These are phyloP conservation scores for Atalantia buxifolia DNA, from an alignment of 345 rosid genomes.

Conservation along the genomic window DNA sequence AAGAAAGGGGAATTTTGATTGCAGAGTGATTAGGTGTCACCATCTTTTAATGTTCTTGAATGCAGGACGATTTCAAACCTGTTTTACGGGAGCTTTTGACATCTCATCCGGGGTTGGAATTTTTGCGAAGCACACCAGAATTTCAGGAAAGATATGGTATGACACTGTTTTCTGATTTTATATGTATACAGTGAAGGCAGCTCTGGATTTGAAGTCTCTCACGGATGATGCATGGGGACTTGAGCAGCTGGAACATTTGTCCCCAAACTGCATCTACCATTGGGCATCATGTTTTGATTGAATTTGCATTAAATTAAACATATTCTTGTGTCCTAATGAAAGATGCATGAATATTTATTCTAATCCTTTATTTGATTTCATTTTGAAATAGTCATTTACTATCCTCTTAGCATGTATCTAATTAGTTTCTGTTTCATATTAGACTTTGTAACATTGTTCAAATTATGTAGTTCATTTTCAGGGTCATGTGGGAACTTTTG, in stretches of 20 bases:
- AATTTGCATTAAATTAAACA: background rate
- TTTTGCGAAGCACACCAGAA: slow-evolving; percentile 95
- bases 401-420: background rate
- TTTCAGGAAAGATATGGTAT: slow-evolving; percentile 98
- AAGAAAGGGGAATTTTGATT: background rate
- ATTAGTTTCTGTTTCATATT: background rate
- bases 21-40: background rate
- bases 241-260: background rate
- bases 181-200: background rate
- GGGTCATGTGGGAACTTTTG: background rate
- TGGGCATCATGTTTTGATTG: background rate
- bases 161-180: slow-evolving; percentile 9
- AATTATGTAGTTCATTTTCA: background rate
- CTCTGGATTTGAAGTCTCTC: background rate
- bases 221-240: background rate
- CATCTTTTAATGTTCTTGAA: slow-evolving; percentile 2
- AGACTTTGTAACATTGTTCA: background rate
- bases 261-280: background rate
- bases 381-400: background rate
- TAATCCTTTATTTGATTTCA: background rate
- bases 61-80: slow-evolving; percentile 88
- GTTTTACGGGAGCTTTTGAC: slow-evolving; percentile 82
- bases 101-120: slow-evolving; percentile 95
- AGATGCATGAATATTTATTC: background rate
- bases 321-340: background rate